Conservation (phyloP, 768 basidiomycete genomes). For the Tulasnella sp. region DNA sequence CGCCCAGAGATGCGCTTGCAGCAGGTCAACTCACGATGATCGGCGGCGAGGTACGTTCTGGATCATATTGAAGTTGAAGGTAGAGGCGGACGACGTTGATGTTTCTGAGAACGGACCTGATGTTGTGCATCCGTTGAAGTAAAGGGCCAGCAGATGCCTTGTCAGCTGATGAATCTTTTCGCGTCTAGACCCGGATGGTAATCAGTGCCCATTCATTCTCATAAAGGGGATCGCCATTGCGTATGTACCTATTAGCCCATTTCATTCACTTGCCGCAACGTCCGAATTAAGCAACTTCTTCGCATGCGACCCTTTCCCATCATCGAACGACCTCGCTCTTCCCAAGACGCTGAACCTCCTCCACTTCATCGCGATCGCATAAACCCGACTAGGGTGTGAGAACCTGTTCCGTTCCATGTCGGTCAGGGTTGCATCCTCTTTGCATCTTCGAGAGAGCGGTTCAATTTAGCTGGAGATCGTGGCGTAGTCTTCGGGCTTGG, state of each 20-base stretch:
- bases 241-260: no score
- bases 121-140: no score
- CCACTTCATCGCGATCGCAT: background rate
- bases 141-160: conserved; percentile 67
- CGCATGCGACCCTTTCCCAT: background rate
- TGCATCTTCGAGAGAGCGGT: conserved; percentile 55
- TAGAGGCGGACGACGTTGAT: no score
- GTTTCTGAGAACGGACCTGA: no score
- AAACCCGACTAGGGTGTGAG: conserved; percentile 48
- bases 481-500: conserved; percentile 27
- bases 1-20: no score
- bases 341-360: background rate
- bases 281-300: no score
- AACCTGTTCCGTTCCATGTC: conserved; percentile 57
- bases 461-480: conserved; percentile 51
- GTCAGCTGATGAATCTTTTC: conserved; percentile 79
- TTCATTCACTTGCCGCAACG: conserved; percentile 58
- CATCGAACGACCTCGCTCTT: background rate
- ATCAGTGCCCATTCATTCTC: no score
- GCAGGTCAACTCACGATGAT: no score
- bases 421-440: conserved; percentile 62
- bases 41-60: no score
- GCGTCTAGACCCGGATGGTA: no score
- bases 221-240: no score
- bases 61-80: no score